phyloP scores from a whole-genome alignment of 2,329 filamentous ascomycete genomes.

The Pseudogymnoascus sp. region DNA sequence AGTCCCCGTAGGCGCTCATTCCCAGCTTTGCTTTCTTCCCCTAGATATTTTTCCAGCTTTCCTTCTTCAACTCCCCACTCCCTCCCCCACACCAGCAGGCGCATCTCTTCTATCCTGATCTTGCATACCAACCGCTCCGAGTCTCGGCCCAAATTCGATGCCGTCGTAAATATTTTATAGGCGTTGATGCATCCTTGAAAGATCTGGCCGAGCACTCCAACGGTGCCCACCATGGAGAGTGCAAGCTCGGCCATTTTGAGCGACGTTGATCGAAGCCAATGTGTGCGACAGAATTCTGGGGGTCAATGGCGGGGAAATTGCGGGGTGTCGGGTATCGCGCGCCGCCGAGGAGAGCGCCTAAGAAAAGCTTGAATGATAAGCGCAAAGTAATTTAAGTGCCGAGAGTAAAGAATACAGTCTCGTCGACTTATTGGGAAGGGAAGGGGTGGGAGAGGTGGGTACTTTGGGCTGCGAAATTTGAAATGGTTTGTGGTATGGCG shows the following conservation, averaged over 20 bases:
- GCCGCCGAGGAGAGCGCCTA: conserved; percentile 1
- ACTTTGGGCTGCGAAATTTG: background rate
- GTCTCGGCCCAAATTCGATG: conserved; percentile 37
- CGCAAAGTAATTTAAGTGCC: background rate
- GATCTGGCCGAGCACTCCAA: conserved; percentile 40
- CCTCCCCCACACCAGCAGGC: conserved; percentile 40
- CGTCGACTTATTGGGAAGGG: background rate
- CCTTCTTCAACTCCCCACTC: conserved; percentile 43
- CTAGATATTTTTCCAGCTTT: conserved; percentile 36
- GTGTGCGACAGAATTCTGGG: background rate
- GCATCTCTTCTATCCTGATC: conserved; percentile 44
- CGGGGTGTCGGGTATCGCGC: background rate
- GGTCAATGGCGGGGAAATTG: conserved; percentile 6
- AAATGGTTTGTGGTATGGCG: conserved; percentile 5
- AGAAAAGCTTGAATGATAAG: background rate
- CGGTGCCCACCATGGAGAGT: conserved; percentile 37
- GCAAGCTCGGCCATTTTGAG: conserved; percentile 34
- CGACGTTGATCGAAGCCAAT: background rate
- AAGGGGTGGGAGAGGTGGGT: background rate
- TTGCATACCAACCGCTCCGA: conserved; percentile 40
- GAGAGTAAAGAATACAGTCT: background rate
- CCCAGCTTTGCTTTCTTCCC: conserved; percentile 31
- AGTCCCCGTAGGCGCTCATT: conserved; percentile 30
- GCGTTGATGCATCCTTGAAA: conserved; percentile 43
- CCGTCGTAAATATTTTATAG: conserved; percentile 39